Evolutionary conservation across 1,284 basidiomycete species (phyloP).

Genomic region (Puccinia horiana): DNA sequence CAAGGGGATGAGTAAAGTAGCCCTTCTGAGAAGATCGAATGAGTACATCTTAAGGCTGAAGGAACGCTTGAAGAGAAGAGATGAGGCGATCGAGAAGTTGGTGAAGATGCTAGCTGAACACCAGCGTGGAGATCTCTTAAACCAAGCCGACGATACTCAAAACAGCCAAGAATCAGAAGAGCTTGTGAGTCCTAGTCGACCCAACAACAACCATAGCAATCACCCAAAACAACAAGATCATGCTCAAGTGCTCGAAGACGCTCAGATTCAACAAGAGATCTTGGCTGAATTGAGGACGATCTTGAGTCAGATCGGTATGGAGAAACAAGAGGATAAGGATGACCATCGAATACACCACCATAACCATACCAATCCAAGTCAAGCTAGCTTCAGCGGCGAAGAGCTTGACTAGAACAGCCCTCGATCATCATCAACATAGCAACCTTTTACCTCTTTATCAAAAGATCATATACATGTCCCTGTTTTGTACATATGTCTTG

Average conservation of each 20-base stretch:
- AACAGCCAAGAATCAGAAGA: not conserved
- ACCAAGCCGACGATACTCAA: not conserved
- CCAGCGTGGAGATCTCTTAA: not conserved
- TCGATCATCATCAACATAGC: not conserved
- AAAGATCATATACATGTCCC: not conserved
- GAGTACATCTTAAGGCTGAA: constrained; percentile 21
- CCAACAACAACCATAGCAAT: not conserved
- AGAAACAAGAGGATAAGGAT: constrained; percentile 25
- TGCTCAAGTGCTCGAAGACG: not conserved
- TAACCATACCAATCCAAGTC: not conserved
- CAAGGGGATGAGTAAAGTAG: constrained; percentile 53
- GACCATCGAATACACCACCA: not conserved
- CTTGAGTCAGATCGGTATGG: constrained; percentile 1
- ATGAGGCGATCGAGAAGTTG: constrained; percentile 27
- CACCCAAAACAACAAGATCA: not conserved
- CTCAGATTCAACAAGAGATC: not conserved
- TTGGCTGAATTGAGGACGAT: not conserved
- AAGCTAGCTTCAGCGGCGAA: constrained; percentile 1
- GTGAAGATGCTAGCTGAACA: not conserved
- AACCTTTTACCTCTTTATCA: not conserved
- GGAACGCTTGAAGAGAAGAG: constrained; percentile 26
- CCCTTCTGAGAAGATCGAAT: constrained; percentile 55
- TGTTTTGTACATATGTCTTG: too few species aligned
- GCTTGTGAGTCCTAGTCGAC: not conserved
- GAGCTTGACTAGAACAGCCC: not conserved